A percentile compares a stretch with the other conserved stretches of the same genome.
Conservation (phyloP, 2,329 filamentous ascomycete genomes). For the Pseudopyricularia javanii region DNA sequence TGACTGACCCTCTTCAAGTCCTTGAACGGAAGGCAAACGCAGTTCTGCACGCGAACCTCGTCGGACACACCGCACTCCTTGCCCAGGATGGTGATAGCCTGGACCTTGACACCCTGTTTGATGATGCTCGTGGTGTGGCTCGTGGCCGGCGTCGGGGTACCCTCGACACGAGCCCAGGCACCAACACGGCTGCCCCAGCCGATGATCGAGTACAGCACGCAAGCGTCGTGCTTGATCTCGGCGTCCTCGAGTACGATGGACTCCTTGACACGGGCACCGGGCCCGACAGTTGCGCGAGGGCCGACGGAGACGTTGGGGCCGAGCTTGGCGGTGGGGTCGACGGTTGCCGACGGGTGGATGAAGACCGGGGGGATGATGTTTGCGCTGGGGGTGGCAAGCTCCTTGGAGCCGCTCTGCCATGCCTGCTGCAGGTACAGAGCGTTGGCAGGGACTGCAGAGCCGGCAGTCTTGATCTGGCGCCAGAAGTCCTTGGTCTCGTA, state of each 20-base stretch:
- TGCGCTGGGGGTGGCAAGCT: conserved; percentile 71
- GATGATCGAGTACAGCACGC: conserved; percentile 89
- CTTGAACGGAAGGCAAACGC: conserved; percentile 94
- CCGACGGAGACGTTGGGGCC: conserved; percentile 95
- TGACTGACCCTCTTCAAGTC: conserved; percentile 81
- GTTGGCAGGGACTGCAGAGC: conserved; percentile 91
- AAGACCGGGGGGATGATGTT: conserved; percentile 88
- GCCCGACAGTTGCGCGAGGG: conserved; percentile 71
- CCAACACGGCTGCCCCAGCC: conserved; percentile 94
- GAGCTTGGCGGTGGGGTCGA: conserved; percentile 91
- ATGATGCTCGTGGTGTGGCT: conserved; percentile 91
- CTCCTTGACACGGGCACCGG: conserved; percentile 88
- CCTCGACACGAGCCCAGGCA: conserved; percentile 96
- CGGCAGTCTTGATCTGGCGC: conserved; percentile 99
- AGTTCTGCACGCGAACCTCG: conserved; percentile 94
- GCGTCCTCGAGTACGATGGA: conserved; percentile 89
- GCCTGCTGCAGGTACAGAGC: conserved; percentile 94
- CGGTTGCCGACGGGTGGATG: conserved; percentile 82
- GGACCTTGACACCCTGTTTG: conserved; percentile 97
- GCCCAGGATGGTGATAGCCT: conserved; percentile 93
- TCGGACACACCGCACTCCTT: conserved; percentile 93
- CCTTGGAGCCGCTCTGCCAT: conserved; percentile 67
- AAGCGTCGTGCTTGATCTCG: conserved; percentile 94
- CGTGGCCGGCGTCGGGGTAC: conserved; percentile 73
- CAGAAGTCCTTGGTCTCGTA: conserved; percentile 99